These are phyloP conservation scores for Calycina marina DNA, from an alignment of 2,329 filamentous ascomycete genomes.

Conservation along the genomic window DNA sequence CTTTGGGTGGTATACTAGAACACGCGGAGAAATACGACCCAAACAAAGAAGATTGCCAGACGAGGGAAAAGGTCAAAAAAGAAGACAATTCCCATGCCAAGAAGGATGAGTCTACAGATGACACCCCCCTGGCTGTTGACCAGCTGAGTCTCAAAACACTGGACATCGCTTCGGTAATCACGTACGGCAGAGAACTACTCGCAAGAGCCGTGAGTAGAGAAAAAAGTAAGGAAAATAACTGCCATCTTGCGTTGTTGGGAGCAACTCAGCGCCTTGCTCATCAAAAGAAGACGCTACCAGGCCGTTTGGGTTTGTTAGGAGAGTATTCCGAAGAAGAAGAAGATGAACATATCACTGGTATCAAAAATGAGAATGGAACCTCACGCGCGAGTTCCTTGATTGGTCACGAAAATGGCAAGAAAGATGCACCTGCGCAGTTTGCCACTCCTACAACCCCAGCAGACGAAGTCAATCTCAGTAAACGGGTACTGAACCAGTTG, in stretches of 20 bases:
- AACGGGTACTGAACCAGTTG: constrained; percentile 83
- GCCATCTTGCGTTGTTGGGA: constrained; percentile 66
- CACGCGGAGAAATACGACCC: constrained; percentile 82
- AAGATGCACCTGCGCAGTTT: constrained; percentile 25
- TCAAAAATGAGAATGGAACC: constrained; percentile 8
- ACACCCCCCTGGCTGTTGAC: constrained; percentile 29
- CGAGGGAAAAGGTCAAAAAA: constrained; percentile 29
- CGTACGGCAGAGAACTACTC: constrained; percentile 68
- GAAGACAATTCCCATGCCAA: constrained; percentile 31
- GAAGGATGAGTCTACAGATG: constrained; percentile 44
- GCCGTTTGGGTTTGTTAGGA: constrained; percentile 71
- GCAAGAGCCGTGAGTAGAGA: too few species aligned
- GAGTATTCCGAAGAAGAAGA: constrained; percentile 77
- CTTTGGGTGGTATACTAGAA: constrained; percentile 83
- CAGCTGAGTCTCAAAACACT: constrained; percentile 59
- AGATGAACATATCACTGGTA: constrained; percentile 27
- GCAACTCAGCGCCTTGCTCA: constrained; percentile 67
- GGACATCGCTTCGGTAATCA: constrained; percentile 67
- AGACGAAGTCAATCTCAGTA: constrained; percentile 67
- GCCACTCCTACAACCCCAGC: constrained; percentile 18
- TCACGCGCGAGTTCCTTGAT: constrained; percentile 20
- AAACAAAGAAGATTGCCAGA: constrained; percentile 53
- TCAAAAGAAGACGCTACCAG: constrained; percentile 76
- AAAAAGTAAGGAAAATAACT: constrained; percentile 70
- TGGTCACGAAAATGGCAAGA: constrained; percentile 25